Evolutionary conservation across 306 rosid species (phyloP).

Genomic region (Sicyos baderoa): DNA sequence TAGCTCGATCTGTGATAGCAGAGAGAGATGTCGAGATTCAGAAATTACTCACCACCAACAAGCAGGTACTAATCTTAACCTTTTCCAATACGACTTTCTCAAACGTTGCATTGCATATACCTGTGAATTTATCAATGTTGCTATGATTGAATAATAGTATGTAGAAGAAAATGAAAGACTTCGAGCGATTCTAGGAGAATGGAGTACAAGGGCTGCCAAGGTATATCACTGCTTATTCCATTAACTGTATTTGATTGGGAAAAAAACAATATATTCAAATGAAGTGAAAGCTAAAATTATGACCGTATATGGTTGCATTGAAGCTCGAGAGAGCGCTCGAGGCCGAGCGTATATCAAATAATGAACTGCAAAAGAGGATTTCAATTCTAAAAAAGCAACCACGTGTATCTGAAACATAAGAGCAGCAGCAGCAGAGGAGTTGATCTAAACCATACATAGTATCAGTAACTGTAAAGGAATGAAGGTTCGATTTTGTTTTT

Average conservation of each 20-base stretch:
- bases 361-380: slow-evolving; percentile 49
- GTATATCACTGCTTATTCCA: slow-evolving; percentile 37
- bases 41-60: slow-evolving; percentile 69
- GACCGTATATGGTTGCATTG: background rate
- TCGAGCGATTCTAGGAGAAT: slow-evolving; percentile 89
- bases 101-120: background rate
- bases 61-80: slow-evolving; percentile 41
- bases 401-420: slow-evolving; percentile 27
- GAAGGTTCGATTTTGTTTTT: no score
- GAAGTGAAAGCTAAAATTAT: background rate
- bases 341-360: slow-evolving; percentile 39
- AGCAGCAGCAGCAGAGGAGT: slow-evolving; percentile 2
- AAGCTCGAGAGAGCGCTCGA: slow-evolving; percentile 58
- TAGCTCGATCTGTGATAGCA: slow-evolving; percentile 88
- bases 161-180: slow-evolving; percentile 97
- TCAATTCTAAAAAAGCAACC: slow-evolving; percentile 27
- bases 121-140: background rate
- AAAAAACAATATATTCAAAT: background rate
- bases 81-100: background rate
- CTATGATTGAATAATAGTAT: slow-evolving; percentile 44
- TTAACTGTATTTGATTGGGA: background rate
- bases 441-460: slow-evolving; percentile 5
- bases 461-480: background rate
- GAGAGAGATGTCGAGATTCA: slow-evolving; percentile 84
- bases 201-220: slow-evolving; percentile 98